Evolutionary conservation across 2,329 filamentous ascomycete genomes (phyloP).

Genomic region (Dactylellina haptotyla): DNA sequence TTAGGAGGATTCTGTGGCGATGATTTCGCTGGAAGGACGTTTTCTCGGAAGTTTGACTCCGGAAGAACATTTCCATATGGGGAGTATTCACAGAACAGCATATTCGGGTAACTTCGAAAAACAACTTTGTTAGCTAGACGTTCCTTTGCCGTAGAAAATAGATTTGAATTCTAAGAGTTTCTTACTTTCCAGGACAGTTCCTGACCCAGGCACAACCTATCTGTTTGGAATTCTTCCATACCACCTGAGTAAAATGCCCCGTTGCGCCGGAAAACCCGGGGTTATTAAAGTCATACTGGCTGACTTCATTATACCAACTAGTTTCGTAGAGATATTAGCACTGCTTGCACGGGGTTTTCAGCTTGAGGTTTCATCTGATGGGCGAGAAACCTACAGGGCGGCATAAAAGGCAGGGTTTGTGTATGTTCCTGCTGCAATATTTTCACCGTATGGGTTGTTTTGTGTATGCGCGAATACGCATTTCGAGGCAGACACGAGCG

Average conservation of each 20-base stretch:
- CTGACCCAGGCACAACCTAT: constrained; percentile 68
- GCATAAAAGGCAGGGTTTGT: constrained; percentile 36
- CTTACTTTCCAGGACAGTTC: constrained; percentile 34
- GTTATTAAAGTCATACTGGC: constrained; percentile 69
- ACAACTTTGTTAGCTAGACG: not conserved
- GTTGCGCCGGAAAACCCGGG: constrained; percentile 70
- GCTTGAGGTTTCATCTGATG: not conserved
- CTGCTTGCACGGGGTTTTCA: not conserved
- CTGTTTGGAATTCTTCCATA: constrained; percentile 72
- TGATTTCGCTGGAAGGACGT: constrained; percentile 17
- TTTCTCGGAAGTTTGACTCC: constrained; percentile 26
- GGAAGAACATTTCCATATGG: constrained; percentile 40
- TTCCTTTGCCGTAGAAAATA: not conserved
- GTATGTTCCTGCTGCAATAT: constrained; percentile 42
- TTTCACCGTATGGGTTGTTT: constrained; percentile 43
- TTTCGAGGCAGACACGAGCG: constrained; percentile 14
- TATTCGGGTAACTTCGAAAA: constrained; percentile 26
- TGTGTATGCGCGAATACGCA: constrained; percentile 38
- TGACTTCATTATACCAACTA: constrained; percentile 62
- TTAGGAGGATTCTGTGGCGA: constrained; percentile 2
- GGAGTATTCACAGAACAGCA: constrained; percentile 47
- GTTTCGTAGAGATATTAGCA: not conserved
- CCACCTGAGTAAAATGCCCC: constrained; percentile 78
- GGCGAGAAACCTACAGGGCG: constrained; percentile 9
- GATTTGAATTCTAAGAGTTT: not conserved